Percentiles rank a stretch among this genome's conserved stretches.
Conservation (phyloP, 768 basidiomycete genomes). For the Termitomyces sp. region DNA sequence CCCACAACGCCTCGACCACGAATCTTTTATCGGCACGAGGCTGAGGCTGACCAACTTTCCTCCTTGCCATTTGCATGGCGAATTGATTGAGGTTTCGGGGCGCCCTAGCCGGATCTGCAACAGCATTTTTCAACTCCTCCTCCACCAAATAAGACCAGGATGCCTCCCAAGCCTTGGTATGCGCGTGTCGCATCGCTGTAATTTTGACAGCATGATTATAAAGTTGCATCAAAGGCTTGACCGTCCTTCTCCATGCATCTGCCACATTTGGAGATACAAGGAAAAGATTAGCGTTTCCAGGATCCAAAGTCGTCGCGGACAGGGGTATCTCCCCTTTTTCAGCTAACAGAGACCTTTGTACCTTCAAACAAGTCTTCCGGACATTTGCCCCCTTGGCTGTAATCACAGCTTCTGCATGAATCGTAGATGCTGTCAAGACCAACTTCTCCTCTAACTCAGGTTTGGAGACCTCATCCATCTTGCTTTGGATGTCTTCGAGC, state of each 20-base stretch:
- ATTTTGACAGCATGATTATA: conserved; percentile 40
- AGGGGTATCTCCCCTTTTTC: conserved; percentile 5
- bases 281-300: conserved; percentile 15
- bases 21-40: conserved; percentile 60
- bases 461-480: conserved; percentile 26
- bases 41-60: conserved; percentile 51
- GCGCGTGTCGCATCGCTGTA: conserved; percentile 48
- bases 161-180: conserved; percentile 58
- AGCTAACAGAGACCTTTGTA: conserved; percentile 8
- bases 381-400: conserved; percentile 16
- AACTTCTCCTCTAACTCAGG: conserved; percentile 18
- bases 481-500: conserved; percentile 27
- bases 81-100: conserved; percentile 41
- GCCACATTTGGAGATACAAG: conserved; percentile 27
- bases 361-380: conserved; percentile 9
- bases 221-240: conserved; percentile 29
- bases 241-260: conserved; percentile 36
- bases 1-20: conserved; percentile 58
- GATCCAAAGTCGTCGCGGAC: conserved; percentile 10
- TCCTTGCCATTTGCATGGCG: conserved; percentile 49
- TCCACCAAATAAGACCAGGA: conserved; percentile 51
- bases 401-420: conserved; percentile 3
- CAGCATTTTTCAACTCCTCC: conserved; percentile 36
- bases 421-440: not conserved
- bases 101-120: conserved; percentile 27